Conservation (phyloP, 1,284 basidiomycete species). For the Wallemia mellicola region DNA sequence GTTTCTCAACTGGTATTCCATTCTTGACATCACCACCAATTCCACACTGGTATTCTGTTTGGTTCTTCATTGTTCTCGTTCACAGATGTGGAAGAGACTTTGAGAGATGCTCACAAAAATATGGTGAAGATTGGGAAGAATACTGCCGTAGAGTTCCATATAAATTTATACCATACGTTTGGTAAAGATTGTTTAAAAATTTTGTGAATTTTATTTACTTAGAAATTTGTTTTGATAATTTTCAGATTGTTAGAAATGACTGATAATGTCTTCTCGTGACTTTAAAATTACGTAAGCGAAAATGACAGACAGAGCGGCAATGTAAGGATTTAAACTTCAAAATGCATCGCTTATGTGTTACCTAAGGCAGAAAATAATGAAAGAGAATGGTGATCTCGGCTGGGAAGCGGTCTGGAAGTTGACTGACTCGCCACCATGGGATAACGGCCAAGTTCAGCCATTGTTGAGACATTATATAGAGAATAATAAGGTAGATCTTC, state of each 20-base stretch:
- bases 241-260: no score
- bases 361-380: no score
- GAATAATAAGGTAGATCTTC: background rate
- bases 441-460: background rate
- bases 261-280: no score
- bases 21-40: constrained; percentile 53
- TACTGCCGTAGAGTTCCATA: constrained; percentile 28
- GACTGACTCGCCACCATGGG: background rate
- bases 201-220: background rate
- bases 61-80: constrained; percentile 65
- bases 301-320: no score
- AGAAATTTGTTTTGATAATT: no score
- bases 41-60: constrained; percentile 80
- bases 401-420: background rate
- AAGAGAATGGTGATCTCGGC: background rate
- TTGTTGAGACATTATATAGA: background rate
- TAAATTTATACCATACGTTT: background rate
- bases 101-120: constrained; percentile 62
- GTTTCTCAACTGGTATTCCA: constrained; percentile 19
- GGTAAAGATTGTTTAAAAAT: background rate
- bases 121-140: constrained; percentile 77
- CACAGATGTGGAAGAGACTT: constrained; percentile 75
- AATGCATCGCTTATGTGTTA: no score
- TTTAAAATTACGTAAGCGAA: no score
- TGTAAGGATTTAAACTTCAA: no score